phyloP scores from a whole-genome alignment of 306 rosid species.

The Vachellia collinsii region DNA sequence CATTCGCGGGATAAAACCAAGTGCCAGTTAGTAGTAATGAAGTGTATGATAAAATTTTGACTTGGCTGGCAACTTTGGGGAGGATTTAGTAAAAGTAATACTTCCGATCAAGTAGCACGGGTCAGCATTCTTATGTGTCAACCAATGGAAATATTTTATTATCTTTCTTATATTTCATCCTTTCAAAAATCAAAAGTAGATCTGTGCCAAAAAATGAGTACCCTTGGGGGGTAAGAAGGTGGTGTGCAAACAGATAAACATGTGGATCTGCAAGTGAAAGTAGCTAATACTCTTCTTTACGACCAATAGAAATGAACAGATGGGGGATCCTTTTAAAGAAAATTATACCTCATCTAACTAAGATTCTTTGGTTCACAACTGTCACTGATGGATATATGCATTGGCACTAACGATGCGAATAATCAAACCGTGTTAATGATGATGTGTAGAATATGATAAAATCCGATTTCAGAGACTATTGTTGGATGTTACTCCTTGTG shows the following conservation, averaged over 20 bases:
- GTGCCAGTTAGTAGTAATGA: neutral
- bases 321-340: neutral
- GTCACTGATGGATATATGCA: neutral
- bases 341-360: neutral
- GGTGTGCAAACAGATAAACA: no score
- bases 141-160: neutral
- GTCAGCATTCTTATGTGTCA: neutral
- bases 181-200: neutral
- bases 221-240: neutral
- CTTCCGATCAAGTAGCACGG: neutral
- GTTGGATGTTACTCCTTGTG: neutral
- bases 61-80: neutral
- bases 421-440: neutral
- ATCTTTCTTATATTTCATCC: neutral
- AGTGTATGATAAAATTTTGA: neutral
- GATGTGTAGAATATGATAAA: neutral
- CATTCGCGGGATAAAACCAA: conserved; percentile 6
- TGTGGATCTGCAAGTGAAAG: neutral
- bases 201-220: neutral
- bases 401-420: neutral
- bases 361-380: neutral
- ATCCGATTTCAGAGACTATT: neutral
- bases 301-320: neutral
- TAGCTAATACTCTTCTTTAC: neutral
- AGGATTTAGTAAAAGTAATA: neutral